A percentile compares a stretch with the other conserved stretches of the same genome.
Evolutionary conservation across 2,329 filamentous ascomycete genomes (phyloP).

Genomic region (Xylaria polymorpha): DNA sequence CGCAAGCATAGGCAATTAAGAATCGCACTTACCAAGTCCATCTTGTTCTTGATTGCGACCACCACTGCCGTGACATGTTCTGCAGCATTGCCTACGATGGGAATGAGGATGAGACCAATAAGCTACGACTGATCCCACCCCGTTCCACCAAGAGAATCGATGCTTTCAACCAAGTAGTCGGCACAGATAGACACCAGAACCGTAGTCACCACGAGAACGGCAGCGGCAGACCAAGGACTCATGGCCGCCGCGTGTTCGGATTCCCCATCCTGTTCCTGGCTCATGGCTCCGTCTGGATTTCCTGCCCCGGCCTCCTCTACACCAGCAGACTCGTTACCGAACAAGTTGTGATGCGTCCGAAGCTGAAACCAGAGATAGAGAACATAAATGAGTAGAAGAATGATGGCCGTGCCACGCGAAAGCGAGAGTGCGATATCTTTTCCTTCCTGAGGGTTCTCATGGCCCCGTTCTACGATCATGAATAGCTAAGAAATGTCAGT

Average conservation of each 20-base stretch:
- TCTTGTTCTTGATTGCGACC: constrained; percentile 81
- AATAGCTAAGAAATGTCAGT: constrained; percentile 64
- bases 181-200: constrained; percentile 78
- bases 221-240: constrained; percentile 70
- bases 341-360: constrained; percentile 77
- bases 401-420: constrained; percentile 80
- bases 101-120: constrained; percentile 84
- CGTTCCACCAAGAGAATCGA: constrained; percentile 77
- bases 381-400: constrained; percentile 78
- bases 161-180: constrained; percentile 81
- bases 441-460: constrained; percentile 52
- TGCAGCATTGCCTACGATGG: constrained; percentile 83
- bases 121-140: constrained; percentile 80
- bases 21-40: constrained; percentile 62
- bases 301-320: constrained; percentile 24
- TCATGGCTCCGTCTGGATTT: constrained; percentile 49
- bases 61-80: constrained; percentile 86
- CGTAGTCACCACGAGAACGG: constrained; percentile 77
- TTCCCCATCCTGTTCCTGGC: constrained; percentile 59
- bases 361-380: constrained; percentile 84
- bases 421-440: constrained; percentile 74
- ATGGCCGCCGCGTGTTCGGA: constrained; percentile 57
- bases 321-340: constrained; percentile 62
- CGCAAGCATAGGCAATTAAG: background rate
- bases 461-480: constrained; percentile 64